Conservation (phyloP, 208 protist species). For the Kentomonas sorsogonicus region DNA sequence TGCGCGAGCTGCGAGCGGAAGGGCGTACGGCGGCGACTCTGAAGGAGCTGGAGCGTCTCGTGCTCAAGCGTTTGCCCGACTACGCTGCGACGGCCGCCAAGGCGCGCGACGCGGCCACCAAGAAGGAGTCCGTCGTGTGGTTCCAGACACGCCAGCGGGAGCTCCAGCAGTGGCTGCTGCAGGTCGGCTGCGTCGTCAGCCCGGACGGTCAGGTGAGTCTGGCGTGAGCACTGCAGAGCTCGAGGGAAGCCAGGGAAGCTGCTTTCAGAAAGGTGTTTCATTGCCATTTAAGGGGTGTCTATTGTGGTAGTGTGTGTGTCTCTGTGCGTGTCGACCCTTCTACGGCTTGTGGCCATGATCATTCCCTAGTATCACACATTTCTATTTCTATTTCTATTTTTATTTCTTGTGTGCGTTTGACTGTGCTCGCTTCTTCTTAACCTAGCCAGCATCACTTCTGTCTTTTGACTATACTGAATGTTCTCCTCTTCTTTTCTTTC, state of each 20-base stretch:
- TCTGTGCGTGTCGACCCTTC: too few relatives aligned
- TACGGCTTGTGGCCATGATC: too few relatives aligned
- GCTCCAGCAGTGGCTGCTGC: conserved; percentile 42
- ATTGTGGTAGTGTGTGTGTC: too few relatives aligned
- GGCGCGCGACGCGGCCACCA: too few relatives aligned
- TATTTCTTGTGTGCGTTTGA: too few relatives aligned
- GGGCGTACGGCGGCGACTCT: conserved; percentile 29
- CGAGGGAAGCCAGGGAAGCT: too few relatives aligned
- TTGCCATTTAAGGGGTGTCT: too few relatives aligned
- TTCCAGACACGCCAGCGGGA: conserved; percentile 42
- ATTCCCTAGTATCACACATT: too few relatives aligned
- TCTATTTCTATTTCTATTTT: too few relatives aligned
- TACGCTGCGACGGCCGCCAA: conserved; percentile 54
- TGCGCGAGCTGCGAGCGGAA: conserved; percentile 1
- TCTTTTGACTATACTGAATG: background rate
- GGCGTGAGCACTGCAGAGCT: too few relatives aligned
- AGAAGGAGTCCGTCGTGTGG: conserved; percentile 60
- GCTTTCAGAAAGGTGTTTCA: too few relatives aligned
- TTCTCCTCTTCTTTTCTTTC: background rate
- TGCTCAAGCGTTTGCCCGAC: conserved; percentile 58
- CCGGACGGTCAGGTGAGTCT: conserved; percentile 53
- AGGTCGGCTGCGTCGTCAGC: conserved; percentile 47
- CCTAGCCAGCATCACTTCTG: background rate
- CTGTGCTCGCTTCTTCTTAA: background rate
- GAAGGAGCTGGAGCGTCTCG: conserved; percentile 53